Conservation (phyloP, 306 rosid genomes). For the Trichosanthes truncata region DNA sequence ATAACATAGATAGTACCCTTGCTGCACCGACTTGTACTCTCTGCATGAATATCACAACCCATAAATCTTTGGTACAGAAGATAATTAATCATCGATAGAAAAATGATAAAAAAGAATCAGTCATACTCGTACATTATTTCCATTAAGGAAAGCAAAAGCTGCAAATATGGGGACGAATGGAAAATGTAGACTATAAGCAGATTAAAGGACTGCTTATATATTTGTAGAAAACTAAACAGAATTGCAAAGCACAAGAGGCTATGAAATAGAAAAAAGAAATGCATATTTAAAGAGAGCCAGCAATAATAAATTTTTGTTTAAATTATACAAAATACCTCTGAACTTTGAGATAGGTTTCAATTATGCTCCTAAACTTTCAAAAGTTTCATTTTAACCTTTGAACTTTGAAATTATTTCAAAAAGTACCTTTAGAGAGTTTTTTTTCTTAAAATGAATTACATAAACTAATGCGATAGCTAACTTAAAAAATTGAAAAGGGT, state of each 20-base stretch:
- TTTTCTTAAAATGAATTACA: too few species aligned
- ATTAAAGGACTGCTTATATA: background rate
- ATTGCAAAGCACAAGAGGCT: background rate
- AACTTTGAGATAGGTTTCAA: background rate
- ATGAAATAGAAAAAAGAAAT: background rate
- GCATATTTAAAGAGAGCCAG: background rate
- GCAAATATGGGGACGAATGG: background rate
- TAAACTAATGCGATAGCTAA: too few species aligned
- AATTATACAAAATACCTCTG: background rate
- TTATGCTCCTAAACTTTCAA: background rate
- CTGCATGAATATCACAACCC: conserved; percentile 30
- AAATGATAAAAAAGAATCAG: background rate
- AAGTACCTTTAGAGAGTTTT: too few species aligned
- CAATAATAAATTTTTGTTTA: background rate
- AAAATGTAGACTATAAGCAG: background rate
- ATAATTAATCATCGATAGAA: background rate
- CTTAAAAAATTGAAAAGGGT: too few species aligned
- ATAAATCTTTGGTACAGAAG: conserved; percentile 10
- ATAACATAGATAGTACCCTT: conserved; percentile 56
- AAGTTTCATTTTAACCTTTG: too few species aligned
- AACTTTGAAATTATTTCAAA: too few species aligned
- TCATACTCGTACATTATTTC: background rate
- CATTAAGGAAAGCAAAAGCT: background rate
- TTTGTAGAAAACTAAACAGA: background rate
- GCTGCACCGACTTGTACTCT: conserved; percentile 76